Base-by-base conservation (phyloP, 73 alveolate genomes). In the Diophrys sp. region DNA sequence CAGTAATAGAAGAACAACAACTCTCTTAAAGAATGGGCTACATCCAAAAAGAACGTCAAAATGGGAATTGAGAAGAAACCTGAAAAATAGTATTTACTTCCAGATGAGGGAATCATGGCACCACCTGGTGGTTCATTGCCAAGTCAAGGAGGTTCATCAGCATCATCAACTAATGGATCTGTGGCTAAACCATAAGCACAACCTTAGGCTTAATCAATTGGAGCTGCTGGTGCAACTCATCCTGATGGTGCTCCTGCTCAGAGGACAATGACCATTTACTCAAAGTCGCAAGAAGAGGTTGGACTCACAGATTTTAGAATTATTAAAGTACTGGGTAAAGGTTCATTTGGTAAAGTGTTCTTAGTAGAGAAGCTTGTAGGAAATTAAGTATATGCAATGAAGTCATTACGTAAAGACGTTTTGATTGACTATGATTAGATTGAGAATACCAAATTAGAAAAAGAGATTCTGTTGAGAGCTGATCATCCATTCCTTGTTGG, bases 401-500 rank as follows among this genome's bases (percentile, higher is more conserved):
- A 96, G 75, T 82, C 92, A 31, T 80, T 96, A 30, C 81, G 96
- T 69, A 96, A 96, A 75, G 95, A 95, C 80, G 91, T 87, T 67
- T 77, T 96, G 70, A 90, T 96, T 2, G 96, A 91, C 56, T 91
- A 85, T 55, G 98, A 93, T 72, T 91, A 94, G 69, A 80, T 95
- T 28, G 92, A 88, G 68, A 91, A 93, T 71, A 86, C 95, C 18
- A 87, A 86, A 54, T 81, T 90, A 18, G 99, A 96, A 91, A 92
- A 95, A 82, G 94, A 93, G 33, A 89, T 96, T 29, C 84, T 96
- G 67, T 87, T 82, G 57, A 74, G 80, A 25, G 74, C 91, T 29
- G 92, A 95, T 81, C 97, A 95, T 85, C 98, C 98, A 23, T 95
- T 94, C 78, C 75, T 96, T 25, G 96, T 96, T 32, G 89, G 89